Evolutionary conservation across 2,329 filamentous ascomycete species (phyloP), one percentile per base, ranked within the genome.

Genomic region (Dactylellina drechsleri): DNA sequence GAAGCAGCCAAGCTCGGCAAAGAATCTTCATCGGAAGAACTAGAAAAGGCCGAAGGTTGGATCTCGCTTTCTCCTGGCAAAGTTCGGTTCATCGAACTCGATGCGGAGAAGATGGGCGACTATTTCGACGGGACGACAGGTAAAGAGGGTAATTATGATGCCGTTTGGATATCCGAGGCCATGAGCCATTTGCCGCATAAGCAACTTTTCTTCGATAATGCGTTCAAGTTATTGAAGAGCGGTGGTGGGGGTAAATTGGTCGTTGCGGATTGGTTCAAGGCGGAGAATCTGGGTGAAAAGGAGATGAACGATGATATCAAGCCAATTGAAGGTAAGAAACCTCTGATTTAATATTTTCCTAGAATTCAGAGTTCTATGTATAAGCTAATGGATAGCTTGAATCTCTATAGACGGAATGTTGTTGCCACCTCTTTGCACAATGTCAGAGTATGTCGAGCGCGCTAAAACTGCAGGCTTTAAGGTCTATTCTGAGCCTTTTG

Each of bases 211-310:
- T 88, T 88, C 79, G 79, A 81, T 26, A 88, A 88, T 74, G 84
- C 85, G 0, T 81, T 81, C 31, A 81, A 80, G 54, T 81, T 88
- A 40, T 81, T 89, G 58, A 84, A 82, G 43, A 58, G 45, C 23
- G 70, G 61, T 2, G 84, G 85, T 0, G 84, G 85, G 0, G 86
- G 85, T 0, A 86, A 84, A 79, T 79, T 89, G 52, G 86, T 87
- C 2, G 81, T 89, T 62, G 86, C 87, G 23, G 87, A 89, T 79
- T 89, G 87, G 87, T 88, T 89, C 82, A 87, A 86, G 81, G 84
- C 83, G 12, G 85, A 85, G 64, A 80, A 79, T 20, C 78, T 88
- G 50, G 82, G 80, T 0, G 81, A 84, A 74, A 80, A 82, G 68
- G 81, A 83, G 68, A 84, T 85, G 76, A 81, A 83, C 49, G 82